A percentile compares a stretch with the other conserved stretches of the same genome.
Conservation (phyloP, 192 early-diverging fungal genomes). For the Umbelopsis sp. region DNA sequence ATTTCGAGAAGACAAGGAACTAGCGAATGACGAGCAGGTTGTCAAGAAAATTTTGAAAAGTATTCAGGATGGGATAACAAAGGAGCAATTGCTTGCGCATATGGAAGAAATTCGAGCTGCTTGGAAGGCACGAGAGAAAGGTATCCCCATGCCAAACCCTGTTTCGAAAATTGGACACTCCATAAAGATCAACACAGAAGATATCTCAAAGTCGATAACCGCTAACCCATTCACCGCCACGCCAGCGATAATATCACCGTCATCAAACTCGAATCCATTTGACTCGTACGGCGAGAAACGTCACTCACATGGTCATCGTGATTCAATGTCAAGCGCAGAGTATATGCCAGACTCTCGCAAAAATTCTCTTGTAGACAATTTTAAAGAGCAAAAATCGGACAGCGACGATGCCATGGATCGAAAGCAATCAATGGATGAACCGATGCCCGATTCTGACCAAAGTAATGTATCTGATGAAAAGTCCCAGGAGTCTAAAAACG, state of each 20-base stretch:
- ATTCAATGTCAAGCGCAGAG: constrained; percentile 6
- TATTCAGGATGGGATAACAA: constrained; percentile 54
- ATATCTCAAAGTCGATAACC: background rate
- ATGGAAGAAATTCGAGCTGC: constrained; percentile 42
- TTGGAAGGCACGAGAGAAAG: constrained; percentile 45
- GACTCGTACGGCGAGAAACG: background rate
- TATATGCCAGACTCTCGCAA: constrained; percentile 11
- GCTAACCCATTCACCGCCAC: background rate
- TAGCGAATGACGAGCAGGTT: constrained; percentile 55
- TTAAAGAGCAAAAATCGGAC: background rate
- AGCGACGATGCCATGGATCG: background rate
- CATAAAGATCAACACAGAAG: constrained; percentile 3
- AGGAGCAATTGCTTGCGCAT: constrained; percentile 39
- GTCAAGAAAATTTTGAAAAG: constrained; percentile 47
- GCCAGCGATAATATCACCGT: background rate
- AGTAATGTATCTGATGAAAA: background rate
- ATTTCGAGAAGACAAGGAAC: constrained; percentile 63
- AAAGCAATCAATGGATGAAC: background rate
- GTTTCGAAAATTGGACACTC: background rate
- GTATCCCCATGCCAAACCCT: constrained; percentile 26
- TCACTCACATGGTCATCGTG: background rate
- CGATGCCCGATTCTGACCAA: background rate
- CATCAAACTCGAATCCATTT: constrained; percentile 1
- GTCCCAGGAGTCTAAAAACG: background rate
- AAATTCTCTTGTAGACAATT: constrained; percentile 8